These are phyloP conservation scores for Diplotaxis tenuifolia DNA, from an alignment of 345 rosid species.

Conservation along the genomic window DNA sequence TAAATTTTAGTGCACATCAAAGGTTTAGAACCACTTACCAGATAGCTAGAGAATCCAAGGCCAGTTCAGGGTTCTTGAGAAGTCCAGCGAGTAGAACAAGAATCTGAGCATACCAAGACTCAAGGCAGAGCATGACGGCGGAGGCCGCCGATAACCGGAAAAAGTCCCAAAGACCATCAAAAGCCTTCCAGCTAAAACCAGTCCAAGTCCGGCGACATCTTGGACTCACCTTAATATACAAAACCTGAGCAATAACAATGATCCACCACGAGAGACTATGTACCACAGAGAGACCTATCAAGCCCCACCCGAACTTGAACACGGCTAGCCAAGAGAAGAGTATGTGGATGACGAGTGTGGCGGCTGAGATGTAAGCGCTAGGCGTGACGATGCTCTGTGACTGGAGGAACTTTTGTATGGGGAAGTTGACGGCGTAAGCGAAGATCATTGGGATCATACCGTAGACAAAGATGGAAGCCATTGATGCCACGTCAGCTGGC, in stretches of 20 bases:
- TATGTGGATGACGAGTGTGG: slow-evolving; percentile 44
- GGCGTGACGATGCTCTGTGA: slow-evolving; percentile 64
- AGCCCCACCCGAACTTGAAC: slow-evolving; percentile 45
- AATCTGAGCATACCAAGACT: slow-evolving; percentile 60
- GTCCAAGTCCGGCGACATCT: slow-evolving; percentile 52
- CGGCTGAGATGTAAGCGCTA: slow-evolving; percentile 63
- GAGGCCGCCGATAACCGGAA: slow-evolving; percentile 56
- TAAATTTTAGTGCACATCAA: neutral
- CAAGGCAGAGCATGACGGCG: slow-evolving; percentile 64
- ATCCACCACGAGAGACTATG: slow-evolving; percentile 66
- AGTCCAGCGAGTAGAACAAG: slow-evolving; percentile 61
- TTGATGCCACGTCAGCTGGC: slow-evolving; percentile 55
- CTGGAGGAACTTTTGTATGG: slow-evolving; percentile 63
- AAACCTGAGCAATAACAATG: slow-evolving; percentile 48
- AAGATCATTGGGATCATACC: slow-evolving; percentile 69
- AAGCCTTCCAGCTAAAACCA: slow-evolving; percentile 55
- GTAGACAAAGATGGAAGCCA: slow-evolving; percentile 53
- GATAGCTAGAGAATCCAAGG: slow-evolving; percentile 55
- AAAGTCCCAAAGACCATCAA: slow-evolving; percentile 51
- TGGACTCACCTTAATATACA: slow-evolving; percentile 48
- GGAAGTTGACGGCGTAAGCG: slow-evolving; percentile 66
- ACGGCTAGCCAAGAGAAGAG: slow-evolving; percentile 52
- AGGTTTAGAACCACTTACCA: slow-evolving; percentile 36
- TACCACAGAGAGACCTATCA: slow-evolving; percentile 46
- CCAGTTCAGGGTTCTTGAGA: slow-evolving; percentile 55